Percentiles rank a stretch among this genome's conserved stretches.
phyloP scores from a whole-genome alignment of 306 rosid genomes.

The Vigna radiata region DNA sequence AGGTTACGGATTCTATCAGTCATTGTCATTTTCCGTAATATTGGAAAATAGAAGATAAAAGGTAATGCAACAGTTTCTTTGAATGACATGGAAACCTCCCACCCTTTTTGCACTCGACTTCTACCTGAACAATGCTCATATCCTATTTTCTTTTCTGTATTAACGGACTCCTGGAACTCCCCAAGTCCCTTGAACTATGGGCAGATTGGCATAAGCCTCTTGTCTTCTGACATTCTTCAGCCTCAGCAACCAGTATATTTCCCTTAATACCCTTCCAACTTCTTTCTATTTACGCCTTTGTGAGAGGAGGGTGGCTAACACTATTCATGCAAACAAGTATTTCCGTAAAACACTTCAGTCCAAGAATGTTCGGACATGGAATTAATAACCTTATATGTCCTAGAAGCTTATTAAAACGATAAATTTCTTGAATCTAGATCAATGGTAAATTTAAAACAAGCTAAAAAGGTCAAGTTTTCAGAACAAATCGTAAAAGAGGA shows the following conservation, averaged over 20 bases:
- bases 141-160: neutral
- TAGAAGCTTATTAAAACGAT: slow-evolving; percentile 2
- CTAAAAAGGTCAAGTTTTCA: neutral
- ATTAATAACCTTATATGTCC: neutral
- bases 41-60: neutral
- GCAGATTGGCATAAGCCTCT: neutral
- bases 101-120: neutral
- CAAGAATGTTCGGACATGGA: neutral
- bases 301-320: neutral
- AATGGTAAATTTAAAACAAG: slow-evolving; percentile 8
- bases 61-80: neutral
- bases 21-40: neutral
- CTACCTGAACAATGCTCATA: neutral
- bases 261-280: neutral
- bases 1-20: neutral
- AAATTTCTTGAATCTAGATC: slow-evolving; percentile 20
- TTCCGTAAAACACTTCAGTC: neutral
- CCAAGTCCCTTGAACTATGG: neutral
- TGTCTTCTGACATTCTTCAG: neutral
- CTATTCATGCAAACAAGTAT: neutral
- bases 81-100: neutral
- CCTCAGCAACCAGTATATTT: slow-evolving; percentile 1
- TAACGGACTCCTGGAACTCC: neutral
- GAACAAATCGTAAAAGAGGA: slow-evolving; percentile 3
- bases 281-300: neutral